Conservation (phyloP, 306 rosid genomes). For the Vicia faba region DNA sequence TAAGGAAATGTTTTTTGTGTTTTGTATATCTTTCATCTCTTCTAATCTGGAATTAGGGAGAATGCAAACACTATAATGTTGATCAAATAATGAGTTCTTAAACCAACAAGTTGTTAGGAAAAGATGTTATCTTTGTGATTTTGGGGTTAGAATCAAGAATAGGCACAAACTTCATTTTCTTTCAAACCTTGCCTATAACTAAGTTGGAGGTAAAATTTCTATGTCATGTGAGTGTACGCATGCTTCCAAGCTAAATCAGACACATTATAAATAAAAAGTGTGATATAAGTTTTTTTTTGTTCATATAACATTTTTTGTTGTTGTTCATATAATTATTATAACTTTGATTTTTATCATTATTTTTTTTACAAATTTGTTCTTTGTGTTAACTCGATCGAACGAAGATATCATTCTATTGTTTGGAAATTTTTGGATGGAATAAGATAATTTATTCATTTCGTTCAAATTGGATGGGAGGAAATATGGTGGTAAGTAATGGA, state of each 20-base stretch:
- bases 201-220: not conserved
- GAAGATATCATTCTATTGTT: too few relatives aligned
- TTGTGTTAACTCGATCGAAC: too few relatives aligned
- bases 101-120: not conserved
- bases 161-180: not conserved
- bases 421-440: too few relatives aligned
- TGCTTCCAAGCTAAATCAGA: not conserved
- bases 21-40: conserved; percentile 21
- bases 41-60: not conserved
- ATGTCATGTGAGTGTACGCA: not conserved
- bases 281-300: too few relatives aligned
- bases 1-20: not conserved
- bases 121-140: not conserved
- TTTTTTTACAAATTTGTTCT: too few relatives aligned
- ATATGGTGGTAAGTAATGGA: too few relatives aligned
- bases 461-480: too few relatives aligned
- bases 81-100: not conserved
- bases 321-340: too few relatives aligned
- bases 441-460: too few relatives aligned
- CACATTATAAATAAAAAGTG: not conserved
- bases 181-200: not conserved
- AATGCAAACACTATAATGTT: not conserved
- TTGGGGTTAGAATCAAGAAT: not conserved
- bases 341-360: too few relatives aligned
- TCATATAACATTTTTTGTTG: too few relatives aligned